Conservation (phyloP, 805 yeast species). For the Ogataea minuta region DNA sequence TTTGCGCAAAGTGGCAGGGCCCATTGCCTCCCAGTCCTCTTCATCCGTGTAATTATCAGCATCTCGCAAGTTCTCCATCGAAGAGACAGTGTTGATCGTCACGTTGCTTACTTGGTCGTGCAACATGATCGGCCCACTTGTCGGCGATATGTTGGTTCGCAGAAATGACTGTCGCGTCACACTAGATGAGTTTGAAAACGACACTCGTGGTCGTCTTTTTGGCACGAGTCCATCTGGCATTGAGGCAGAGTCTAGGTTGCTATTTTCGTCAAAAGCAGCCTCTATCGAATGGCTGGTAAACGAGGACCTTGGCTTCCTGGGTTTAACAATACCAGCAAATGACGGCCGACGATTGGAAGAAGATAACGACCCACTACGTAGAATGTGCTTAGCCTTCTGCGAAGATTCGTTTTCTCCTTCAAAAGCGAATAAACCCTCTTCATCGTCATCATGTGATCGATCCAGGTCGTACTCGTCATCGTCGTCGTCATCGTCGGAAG, state of each 20-base stretch:
- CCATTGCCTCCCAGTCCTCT: conserved; percentile 94
- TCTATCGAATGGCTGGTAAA: conserved; percentile 33
- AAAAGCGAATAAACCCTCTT: conserved; percentile 31
- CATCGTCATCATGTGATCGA: conserved; percentile 39
- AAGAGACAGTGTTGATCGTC: conserved; percentile 17
- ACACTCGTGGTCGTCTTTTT: conserved; percentile 33
- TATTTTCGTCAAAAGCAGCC: conserved; percentile 31
- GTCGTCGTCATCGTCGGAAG: conserved; percentile 38
- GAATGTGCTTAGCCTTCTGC: conserved; percentile 11
- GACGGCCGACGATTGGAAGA: conserved; percentile 31
- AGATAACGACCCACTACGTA: conserved; percentile 25
- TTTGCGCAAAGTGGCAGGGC: conserved; percentile 60
- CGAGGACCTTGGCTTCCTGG: conserved; percentile 34
- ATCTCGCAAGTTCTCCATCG: conserved; percentile 21
- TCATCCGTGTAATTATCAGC: conserved; percentile 78
- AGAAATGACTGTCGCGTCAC: conserved; percentile 41
- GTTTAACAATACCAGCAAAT: conserved; percentile 35
- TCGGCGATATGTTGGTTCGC: conserved; percentile 32
- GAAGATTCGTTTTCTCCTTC: conserved; percentile 22
- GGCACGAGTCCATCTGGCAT: conserved; percentile 27
- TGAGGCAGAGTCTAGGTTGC: conserved; percentile 24
- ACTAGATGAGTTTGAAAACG: conserved; percentile 35
- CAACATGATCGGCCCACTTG: conserved; percentile 25
- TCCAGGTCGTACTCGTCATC: conserved; percentile 36
- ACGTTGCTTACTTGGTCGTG: conserved; percentile 30